These are phyloP conservation scores for Yamadazyma nakazawae DNA, from an alignment of 805 yeast species.

Conservation along the genomic window DNA sequence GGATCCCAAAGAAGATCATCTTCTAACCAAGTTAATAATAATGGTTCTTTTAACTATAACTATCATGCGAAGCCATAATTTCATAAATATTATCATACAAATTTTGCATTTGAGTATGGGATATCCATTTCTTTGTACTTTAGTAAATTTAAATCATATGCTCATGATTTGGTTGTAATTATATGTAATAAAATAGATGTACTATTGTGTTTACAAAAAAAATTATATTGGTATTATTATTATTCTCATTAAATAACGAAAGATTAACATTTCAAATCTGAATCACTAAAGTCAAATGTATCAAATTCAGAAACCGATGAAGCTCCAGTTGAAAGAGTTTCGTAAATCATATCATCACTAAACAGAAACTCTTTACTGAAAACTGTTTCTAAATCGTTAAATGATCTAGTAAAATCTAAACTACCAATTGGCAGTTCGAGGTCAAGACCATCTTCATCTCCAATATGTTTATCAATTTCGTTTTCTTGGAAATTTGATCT, in stretches of 20 bases:
- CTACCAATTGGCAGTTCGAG: neutral
- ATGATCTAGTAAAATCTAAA: neutral
- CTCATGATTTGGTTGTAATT: conserved; percentile 10
- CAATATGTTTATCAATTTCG: too few relatives aligned
- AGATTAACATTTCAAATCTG: neutral
- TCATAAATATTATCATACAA: neutral
- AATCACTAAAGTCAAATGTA: neutral
- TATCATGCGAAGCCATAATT: conserved; percentile 12
- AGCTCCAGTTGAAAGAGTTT: neutral
- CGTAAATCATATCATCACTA: neutral
- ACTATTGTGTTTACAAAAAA: neutral
- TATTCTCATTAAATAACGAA: too few relatives aligned
- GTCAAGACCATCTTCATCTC: neutral
- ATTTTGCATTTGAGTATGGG: conserved; percentile 7
- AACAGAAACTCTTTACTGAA: neutral
- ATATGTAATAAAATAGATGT: conserved; percentile 11
- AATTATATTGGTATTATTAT: too few relatives aligned
- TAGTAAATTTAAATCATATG: conserved; percentile 6
- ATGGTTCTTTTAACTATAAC: conserved; percentile 15
- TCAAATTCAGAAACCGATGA: neutral
- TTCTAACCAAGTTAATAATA: conserved; percentile 14
- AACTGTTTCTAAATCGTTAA: neutral
- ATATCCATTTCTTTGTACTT: conserved; percentile 7
- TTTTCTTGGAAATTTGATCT: too few relatives aligned
- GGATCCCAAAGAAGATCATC: conserved; percentile 52